These are phyloP conservation scores for Potentilla sterilis DNA, from an alignment of 306 rosid species.

Conservation along the genomic window DNA sequence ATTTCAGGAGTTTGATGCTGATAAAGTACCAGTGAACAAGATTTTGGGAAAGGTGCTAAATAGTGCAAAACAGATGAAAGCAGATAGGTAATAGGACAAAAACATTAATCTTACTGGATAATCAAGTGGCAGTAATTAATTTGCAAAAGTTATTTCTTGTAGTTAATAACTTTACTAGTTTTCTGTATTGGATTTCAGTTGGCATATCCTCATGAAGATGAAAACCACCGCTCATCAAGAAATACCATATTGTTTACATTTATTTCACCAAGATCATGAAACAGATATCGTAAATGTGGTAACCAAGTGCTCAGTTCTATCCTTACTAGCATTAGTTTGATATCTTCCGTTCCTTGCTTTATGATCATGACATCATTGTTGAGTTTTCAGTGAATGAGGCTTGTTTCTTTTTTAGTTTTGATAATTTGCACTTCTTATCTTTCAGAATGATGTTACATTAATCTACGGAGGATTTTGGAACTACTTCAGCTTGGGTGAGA, in stretches of 20 bases:
- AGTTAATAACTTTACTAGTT: neutral
- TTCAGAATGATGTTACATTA: neutral
- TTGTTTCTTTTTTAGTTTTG: neutral
- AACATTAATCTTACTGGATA: neutral
- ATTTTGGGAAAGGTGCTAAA: neutral
- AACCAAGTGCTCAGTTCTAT: neutral
- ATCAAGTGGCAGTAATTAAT: neutral
- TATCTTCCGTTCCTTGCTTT: neutral
- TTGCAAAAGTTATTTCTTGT: neutral
- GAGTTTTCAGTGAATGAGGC: neutral
- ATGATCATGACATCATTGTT: neutral
- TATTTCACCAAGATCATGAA: neutral
- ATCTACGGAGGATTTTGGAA: conserved; percentile 6
- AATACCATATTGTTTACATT: neutral
- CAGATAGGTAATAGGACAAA: conserved; percentile 7
- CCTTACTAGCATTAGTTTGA: neutral
- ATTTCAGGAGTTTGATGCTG: conserved; percentile 2
- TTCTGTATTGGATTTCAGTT: conserved; percentile 3
- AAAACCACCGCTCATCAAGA: neutral
- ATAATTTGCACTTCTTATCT: neutral
- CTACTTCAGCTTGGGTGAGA: conserved; percentile 18
- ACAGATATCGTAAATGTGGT: neutral
- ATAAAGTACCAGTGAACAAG: neutral
- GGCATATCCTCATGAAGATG: conserved; percentile 7
- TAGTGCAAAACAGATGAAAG: neutral